These are phyloP conservation scores for Phaeosphaeriaceae sp. DNA, from an alignment of 2,329 filamentous ascomycete species.

Conservation along the genomic window DNA sequence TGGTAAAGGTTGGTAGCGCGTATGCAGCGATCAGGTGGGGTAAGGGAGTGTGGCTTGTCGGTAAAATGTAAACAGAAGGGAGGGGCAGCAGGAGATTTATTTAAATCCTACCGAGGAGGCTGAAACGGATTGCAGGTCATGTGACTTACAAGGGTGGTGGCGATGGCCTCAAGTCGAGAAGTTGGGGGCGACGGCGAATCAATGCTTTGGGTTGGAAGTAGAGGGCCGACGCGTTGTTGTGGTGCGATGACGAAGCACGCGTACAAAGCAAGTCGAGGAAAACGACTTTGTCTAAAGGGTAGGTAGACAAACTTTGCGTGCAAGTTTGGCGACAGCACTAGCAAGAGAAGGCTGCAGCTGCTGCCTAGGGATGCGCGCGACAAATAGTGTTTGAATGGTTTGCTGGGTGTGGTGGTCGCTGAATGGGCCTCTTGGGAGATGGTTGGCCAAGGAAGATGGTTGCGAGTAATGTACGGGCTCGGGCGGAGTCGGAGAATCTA, in stretches of 20 bases:
- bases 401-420: slow-evolving; percentile 25
- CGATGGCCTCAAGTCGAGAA: slow-evolving; percentile 26
- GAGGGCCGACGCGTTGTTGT: slow-evolving; percentile 33
- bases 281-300: too few relatives aligned
- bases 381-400: slow-evolving; percentile 13
- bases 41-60: slow-evolving; percentile 24
- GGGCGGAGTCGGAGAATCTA: slow-evolving; percentile 31
- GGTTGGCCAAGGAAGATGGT: slow-evolving; percentile 20
- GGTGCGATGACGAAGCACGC: slow-evolving; percentile 24
- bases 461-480: slow-evolving; percentile 32
- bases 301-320: too few relatives aligned
- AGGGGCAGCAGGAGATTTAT: slow-evolving; percentile 30
- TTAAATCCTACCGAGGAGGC: slow-evolving; percentile 29
- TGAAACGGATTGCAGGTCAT: slow-evolving; percentile 34
- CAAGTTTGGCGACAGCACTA: slow-evolving; percentile 27
- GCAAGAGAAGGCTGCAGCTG: slow-evolving; percentile 24
- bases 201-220: slow-evolving; percentile 15
- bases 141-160: slow-evolving; percentile 44
- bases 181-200: slow-evolving; percentile 36
- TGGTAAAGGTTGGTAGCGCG: slow-evolving; percentile 15
- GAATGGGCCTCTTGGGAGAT: slow-evolving; percentile 15
- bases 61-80: slow-evolving; percentile 15
- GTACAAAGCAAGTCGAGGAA: slow-evolving; percentile 19
- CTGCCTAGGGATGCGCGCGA: slow-evolving; percentile 21
- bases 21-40: slow-evolving; percentile 19